Evolutionary conservation across 441 rosid genomes (phyloP).

Genomic region (Erodium texanum): DNA sequence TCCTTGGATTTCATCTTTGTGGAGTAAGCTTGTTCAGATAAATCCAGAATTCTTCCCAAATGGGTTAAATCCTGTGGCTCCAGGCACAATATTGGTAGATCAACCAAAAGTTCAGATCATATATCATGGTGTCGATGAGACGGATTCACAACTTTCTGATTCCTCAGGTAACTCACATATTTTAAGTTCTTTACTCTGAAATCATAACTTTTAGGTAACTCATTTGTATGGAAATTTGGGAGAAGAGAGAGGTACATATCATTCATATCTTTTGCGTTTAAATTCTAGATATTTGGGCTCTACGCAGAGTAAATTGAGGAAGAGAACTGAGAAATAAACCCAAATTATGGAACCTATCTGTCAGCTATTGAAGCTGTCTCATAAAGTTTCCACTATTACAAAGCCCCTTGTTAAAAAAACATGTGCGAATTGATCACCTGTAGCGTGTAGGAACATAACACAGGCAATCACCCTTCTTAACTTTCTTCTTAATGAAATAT

Average conservation of each 20-base stretch:
- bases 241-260: not conserved
- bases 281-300: not conserved
- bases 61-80: slow-evolving; percentile 48
- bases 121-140: slow-evolving; percentile 30
- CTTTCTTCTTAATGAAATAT: too few relatives aligned
- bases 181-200: slow-evolving; percentile 4
- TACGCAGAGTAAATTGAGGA: not conserved
- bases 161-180: slow-evolving; percentile 36
- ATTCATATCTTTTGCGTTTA: not conserved
- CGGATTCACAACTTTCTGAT: slow-evolving; percentile 23
- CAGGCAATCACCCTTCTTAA: not conserved
- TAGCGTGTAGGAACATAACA: not conserved
- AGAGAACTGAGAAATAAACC: not conserved
- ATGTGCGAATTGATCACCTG: not conserved
- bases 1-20: slow-evolving; percentile 84
- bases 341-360: not conserved
- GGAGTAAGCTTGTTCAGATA: slow-evolving; percentile 49
- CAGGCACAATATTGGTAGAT: slow-evolving; percentile 40
- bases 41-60: slow-evolving; percentile 54
- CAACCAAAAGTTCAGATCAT: slow-evolving; percentile 53
- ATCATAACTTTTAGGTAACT: not conserved
- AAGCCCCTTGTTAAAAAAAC: not conserved
- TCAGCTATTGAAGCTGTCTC: not conserved
- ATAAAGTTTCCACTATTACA: not conserved
- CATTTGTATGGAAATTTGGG: not conserved